Evolutionary conservation across 1,139 yeast species (phyloP), one percentile per base, ranked within the genome.

Genomic region (Spencermartinsiella ligniputridi): DNA sequence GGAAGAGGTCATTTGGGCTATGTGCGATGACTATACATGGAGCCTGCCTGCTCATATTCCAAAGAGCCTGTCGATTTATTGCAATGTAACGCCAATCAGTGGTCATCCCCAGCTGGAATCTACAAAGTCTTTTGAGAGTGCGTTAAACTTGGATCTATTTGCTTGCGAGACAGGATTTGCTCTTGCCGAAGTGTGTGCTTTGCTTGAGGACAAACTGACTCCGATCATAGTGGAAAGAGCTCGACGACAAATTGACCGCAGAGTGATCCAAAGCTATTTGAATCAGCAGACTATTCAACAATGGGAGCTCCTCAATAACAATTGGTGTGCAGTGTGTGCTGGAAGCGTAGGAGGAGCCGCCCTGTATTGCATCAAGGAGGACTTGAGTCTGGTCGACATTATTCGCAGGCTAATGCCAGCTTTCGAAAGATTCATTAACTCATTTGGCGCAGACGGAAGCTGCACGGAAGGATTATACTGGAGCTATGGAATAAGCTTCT

Each of bases 281-380:
- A 27, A 5, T n/a, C 32, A 27, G 15, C 15, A 15, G n/a, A 9
- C 32, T 5, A 9, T 27, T 6, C 32, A 27, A 15, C 32, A 27
- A 15, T 27, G 32, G 32, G 32, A 27, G n/a, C 8, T 27, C 12
- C 8, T 27, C 15, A 15, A 27, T 15, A 27, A 27, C 32, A 27
- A 27, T 15, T 27, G 32, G 32, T 27, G 32, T n/a, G 32, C 15
- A n/a, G 32, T 27, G 15, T 27, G 32, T n/a, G 32, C 32, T 6
- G 32, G 32, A 27, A 27, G 32, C n/a, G 32, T 27, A n/a, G 32
- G 32, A n/a, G 32, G 32, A 8, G 32, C 32, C 5, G 32, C 32
- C 4, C 32, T 27, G 15, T 27, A 27, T n/a, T 9, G 15, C 12
- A 27, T 27, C 15, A 27, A 27, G n/a, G 32, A 27, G 5, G 32